Evolutionary conservation across 768 basidiomycete genomes (phyloP).

Genomic region (Hebeloma cylindrosporum): DNA sequence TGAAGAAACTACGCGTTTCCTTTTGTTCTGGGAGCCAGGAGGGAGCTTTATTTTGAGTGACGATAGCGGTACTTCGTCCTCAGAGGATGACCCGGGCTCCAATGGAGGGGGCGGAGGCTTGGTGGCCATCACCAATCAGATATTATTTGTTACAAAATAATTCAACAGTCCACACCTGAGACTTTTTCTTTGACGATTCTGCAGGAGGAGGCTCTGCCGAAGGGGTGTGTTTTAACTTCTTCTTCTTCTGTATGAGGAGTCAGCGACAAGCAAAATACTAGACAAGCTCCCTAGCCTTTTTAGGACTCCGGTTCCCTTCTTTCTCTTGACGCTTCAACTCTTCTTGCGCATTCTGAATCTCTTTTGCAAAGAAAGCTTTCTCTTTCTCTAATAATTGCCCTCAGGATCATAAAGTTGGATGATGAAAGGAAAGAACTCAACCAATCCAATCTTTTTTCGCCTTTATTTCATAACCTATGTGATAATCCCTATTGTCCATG

Average conservation of each 20-base stretch:
- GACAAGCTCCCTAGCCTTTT: no score
- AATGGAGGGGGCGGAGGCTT: no score
- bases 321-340: conserved; percentile 14
- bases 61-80: conserved; percentile 10
- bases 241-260: background rate
- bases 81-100: no score
- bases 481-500: conserved; percentile 54
- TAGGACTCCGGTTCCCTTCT: background rate
- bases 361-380: conserved; percentile 36
- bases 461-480: conserved; percentile 41
- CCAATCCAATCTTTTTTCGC: conserved; percentile 60
- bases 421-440: conserved; percentile 28
- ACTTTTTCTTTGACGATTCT: conserved; percentile 3
- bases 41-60: conserved; percentile 13
- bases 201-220: no score
- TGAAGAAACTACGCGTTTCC: conserved; percentile 10
- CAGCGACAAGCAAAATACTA: background rate
- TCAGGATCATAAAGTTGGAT: background rate
- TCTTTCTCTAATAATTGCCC: conserved; percentile 34
- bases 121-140: no score
- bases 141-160: no score
- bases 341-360: conserved; percentile 22
- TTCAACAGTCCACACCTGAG: no score
- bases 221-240: conserved; percentile 1
- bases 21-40: conserved; percentile 8